Conservation (phyloP, 306 rosid species). For the Leucaena leucocephala region DNA sequence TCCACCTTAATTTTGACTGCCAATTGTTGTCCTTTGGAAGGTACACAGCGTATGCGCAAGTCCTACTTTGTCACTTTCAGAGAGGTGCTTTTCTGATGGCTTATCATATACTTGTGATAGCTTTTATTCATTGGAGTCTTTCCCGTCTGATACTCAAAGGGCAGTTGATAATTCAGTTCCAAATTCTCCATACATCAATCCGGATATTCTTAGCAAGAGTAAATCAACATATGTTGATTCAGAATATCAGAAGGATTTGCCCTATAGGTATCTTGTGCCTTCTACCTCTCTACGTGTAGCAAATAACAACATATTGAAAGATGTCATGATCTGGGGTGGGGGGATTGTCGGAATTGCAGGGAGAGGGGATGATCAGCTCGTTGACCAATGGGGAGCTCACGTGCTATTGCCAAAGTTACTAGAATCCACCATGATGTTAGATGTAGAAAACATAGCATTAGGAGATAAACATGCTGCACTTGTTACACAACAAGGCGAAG, state of each 20-base stretch:
- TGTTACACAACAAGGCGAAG: slow-evolving; percentile 83
- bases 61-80: slow-evolving; percentile 79
- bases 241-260: slow-evolving; percentile 44
- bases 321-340: slow-evolving; percentile 91
- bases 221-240: slow-evolving; percentile 36
- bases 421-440: slow-evolving; percentile 71
- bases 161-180: slow-evolving; percentile 51
- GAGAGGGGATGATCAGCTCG: slow-evolving; percentile 46
- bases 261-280: slow-evolving; percentile 46
- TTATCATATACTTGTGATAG: slow-evolving; percentile 66
- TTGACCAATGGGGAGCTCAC: slow-evolving; percentile 40
- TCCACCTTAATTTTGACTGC: background rate
- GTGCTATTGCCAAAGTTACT: slow-evolving; percentile 73
- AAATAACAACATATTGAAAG: slow-evolving; percentile 62
- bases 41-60: slow-evolving; percentile 78
- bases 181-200: slow-evolving; percentile 57
- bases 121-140: slow-evolving; percentile 55
- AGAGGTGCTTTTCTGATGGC: slow-evolving; percentile 83
- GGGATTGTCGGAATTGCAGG: slow-evolving; percentile 57
- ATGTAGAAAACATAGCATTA: slow-evolving; percentile 64
- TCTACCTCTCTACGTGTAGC: slow-evolving; percentile 43
- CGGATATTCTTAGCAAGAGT: slow-evolving; percentile 45
- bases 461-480: slow-evolving; percentile 86
- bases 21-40: slow-evolving; percentile 48
- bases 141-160: slow-evolving; percentile 48